phyloP scores from a whole-genome alignment of 495 filamentous ascomycete genomes.

The Neurospora pannonica region DNA sequence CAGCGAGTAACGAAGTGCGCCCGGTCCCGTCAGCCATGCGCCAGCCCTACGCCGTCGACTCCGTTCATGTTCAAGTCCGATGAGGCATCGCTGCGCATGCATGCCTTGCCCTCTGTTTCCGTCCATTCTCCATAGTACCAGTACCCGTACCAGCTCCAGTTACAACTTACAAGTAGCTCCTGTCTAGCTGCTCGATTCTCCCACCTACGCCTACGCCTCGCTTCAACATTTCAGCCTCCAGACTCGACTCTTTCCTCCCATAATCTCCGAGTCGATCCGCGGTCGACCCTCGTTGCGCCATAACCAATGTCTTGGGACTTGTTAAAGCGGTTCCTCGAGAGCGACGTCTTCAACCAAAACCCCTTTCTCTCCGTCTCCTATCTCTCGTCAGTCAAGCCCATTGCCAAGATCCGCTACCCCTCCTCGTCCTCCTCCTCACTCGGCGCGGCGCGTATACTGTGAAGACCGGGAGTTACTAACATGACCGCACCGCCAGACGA shows the following conservation, averaged over 20 bases:
- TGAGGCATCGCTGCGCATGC: slow-evolving; percentile 7
- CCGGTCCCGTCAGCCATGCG: slow-evolving; percentile 11
- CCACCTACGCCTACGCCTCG: neutral
- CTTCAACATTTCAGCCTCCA: neutral
- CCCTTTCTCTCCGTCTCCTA: slow-evolving; percentile 72
- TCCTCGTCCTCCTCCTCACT: slow-evolving; percentile 2
- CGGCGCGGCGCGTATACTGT: neutral
- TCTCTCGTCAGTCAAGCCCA: slow-evolving; percentile 53
- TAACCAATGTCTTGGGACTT: slow-evolving; percentile 48
- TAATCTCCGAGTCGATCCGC: neutral
- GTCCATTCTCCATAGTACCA: neutral
- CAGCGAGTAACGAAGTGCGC: neutral
- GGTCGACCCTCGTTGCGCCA: slow-evolving; percentile 5
- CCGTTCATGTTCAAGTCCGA: slow-evolving; percentile 9
- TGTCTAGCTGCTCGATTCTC: neutral
- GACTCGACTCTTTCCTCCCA: neutral
- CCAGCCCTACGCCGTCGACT: slow-evolving; percentile 5
- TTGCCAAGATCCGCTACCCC: neutral
- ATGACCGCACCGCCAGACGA: slow-evolving; percentile 38
- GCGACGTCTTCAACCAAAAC: slow-evolving; percentile 74
- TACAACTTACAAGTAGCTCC: neutral
- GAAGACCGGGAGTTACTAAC: slow-evolving; percentile 4
- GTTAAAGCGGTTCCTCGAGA: slow-evolving; percentile 69
- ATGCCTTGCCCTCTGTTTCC: neutral
- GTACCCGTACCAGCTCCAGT: neutral